Conservation (phyloP, 2,329 filamentous ascomycete genomes). For the Alternaria ventricosa region DNA sequence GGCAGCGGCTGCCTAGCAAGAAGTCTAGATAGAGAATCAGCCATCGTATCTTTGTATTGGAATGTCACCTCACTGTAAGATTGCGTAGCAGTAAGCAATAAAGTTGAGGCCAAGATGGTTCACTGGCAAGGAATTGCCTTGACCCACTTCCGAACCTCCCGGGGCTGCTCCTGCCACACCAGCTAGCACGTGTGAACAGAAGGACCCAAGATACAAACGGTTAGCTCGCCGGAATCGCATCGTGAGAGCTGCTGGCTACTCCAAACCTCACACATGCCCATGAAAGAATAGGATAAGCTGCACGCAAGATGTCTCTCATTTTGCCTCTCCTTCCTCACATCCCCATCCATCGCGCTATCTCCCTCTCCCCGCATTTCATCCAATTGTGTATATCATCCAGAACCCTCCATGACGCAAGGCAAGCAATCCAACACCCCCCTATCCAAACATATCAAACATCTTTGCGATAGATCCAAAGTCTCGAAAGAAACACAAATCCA, state of each 20-base stretch:
- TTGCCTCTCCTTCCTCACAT: background rate
- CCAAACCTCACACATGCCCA: background rate
- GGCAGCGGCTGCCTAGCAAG: background rate
- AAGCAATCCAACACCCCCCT: background rate
- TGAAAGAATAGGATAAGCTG: background rate
- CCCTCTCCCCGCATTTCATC: background rate
- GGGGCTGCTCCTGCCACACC: background rate
- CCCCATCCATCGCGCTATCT: background rate
- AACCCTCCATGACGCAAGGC: background rate
- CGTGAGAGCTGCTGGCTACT: background rate
- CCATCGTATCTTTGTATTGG: background rate
- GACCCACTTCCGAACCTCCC: background rate
- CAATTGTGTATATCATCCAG: background rate
- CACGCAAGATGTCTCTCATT: constrained; percentile 1
- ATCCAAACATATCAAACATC: background rate
- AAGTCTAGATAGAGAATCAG: background rate
- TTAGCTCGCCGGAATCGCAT: background rate
- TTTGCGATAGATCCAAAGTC: background rate
- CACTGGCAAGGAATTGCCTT: background rate
- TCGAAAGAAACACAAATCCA: background rate
- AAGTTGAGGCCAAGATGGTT: background rate
- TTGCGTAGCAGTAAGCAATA: background rate
- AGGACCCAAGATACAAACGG: background rate
- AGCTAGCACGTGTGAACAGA: background rate
- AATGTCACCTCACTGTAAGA: background rate